Evolutionary conservation across 2,329 filamentous ascomycete species (phyloP), one percentile per base, ranked within the genome.

Genomic region (Chlorencoelia australis): DNA sequence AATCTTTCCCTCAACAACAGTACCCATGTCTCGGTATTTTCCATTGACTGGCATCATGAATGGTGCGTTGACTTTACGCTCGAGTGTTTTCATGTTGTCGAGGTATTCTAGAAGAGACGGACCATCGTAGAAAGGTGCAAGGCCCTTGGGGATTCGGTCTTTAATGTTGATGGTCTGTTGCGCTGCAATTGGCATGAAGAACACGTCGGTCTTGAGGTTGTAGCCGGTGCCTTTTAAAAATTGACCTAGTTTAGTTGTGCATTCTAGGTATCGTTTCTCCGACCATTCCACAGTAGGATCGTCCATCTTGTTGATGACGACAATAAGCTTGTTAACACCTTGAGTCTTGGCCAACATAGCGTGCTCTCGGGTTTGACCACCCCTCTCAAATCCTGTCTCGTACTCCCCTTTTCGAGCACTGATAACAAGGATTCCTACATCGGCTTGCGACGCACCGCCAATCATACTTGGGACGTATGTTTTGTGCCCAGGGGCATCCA

Each of bases 261-360:
- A 98, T 64, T 98, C 91, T 55, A 85, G 79, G 67, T 86, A 98
- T 39, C 91, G 80, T 26, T 84, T 83, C 52, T 95, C 77, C 37
- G 83, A 91, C 93, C 93, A 98, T 56, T 94, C 76, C 34, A 98
- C 93, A 3, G 91, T 98, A 8, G 81, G 69, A 58, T 98, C 91
- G 58, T 98, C 91, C 93, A 98, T 98, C 72, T 98, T 98, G 75
- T 98, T 98, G 59, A 95, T 88, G 35, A 74, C 91, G 19, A 98
- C 80, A 30, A 96, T 71, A 38, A 98, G 73, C 66, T 95, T 95
- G 71, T 94, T 94, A 42, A 98, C 91, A 63, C 91, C 91, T 59
- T 94, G 89, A 1, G 93, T 98, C 67, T 96, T 94, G 50, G 93
- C 93, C 57, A 98, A 72, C 69, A 98, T 86, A 39, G 93, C 91